Percentiles rank a stretch among this genome's conserved stretches.
These are phyloP conservation scores for Diaporthe sp. DNA, from an alignment of 2,329 filamentous ascomycete genomes.

Conservation along the genomic window DNA sequence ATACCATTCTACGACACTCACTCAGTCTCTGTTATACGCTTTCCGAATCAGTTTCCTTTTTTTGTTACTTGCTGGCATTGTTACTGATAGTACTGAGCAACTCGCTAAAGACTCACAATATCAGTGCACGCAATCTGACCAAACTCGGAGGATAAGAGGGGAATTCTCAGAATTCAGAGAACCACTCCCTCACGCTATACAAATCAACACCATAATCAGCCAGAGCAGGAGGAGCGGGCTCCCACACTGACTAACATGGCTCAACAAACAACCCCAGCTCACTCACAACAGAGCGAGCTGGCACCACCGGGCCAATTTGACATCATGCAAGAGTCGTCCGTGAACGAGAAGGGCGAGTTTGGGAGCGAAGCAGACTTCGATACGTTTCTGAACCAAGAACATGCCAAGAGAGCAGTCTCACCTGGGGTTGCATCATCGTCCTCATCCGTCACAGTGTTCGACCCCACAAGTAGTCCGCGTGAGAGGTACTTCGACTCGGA, in stretches of 20 bases:
- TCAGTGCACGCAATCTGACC: constrained; percentile 25
- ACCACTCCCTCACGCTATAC: not conserved
- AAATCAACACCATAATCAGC: constrained; percentile 11
- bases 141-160: not conserved
- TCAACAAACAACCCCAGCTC: constrained; percentile 32
- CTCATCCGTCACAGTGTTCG: constrained; percentile 40
- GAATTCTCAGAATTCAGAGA: not conserved
- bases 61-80: not conserved
- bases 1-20: constrained; percentile 34
- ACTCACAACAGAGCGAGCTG: constrained; percentile 34
- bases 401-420: not conserved
- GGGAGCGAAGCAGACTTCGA: constrained; percentile 29
- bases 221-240: constrained; percentile 38
- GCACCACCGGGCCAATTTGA: constrained; percentile 37
- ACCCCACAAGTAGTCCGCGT: constrained; percentile 34
- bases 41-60: not conserved
- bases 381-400: constrained; percentile 37
- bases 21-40: constrained; percentile 12
- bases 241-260: constrained; percentile 32
- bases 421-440: constrained; percentile 34
- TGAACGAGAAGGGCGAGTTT: constrained; percentile 36
- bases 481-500: constrained; percentile 39
- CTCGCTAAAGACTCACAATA: not conserved
- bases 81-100: not conserved
- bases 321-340: constrained; percentile 29